phyloP scores from a whole-genome alignment of 495 filamentous ascomycete genomes.

The Aspergillus homomorphus region DNA sequence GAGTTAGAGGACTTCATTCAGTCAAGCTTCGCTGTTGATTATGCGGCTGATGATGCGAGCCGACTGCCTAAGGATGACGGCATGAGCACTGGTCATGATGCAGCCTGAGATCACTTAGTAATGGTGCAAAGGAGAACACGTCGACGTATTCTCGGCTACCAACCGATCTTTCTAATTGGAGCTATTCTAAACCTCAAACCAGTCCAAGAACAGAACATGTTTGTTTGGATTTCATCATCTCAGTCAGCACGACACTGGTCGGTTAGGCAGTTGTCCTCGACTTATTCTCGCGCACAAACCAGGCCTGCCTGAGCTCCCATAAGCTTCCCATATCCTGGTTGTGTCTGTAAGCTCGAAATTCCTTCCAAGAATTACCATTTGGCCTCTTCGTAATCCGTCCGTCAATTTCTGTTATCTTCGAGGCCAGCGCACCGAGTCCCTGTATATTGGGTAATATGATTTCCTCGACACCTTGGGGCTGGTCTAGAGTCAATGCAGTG shows the following conservation, averaged over 20 bases:
- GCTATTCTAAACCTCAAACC: background rate
- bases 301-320: constrained; percentile 51
- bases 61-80: constrained; percentile 23
- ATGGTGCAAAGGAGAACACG: too few relatives aligned
- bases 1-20: constrained; percentile 95
- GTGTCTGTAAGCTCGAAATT: constrained; percentile 46
- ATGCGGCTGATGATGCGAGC: constrained; percentile 44
- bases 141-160: background rate
- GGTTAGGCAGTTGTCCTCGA: background rate
- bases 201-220: background rate
- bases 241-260: background rate
- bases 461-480: constrained; percentile 19
- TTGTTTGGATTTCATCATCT: background rate
- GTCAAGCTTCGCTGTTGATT: constrained; percentile 79
- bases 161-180: background rate
- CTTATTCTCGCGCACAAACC: constrained; percentile 30
- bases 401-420: constrained; percentile 43
- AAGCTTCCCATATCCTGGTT: constrained; percentile 57
- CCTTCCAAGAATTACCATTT: constrained; percentile 50
- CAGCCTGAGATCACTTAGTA: constrained; percentile 5
- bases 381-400: constrained; percentile 30
- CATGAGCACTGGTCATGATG: constrained; percentile 14
- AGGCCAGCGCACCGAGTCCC: constrained; percentile 29
- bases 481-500: background rate
- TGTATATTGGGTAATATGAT: constrained; percentile 34